These are phyloP conservation scores for Jasminum sambac DNA, from an alignment of 257 asterid species.

Conservation along the genomic window DNA sequence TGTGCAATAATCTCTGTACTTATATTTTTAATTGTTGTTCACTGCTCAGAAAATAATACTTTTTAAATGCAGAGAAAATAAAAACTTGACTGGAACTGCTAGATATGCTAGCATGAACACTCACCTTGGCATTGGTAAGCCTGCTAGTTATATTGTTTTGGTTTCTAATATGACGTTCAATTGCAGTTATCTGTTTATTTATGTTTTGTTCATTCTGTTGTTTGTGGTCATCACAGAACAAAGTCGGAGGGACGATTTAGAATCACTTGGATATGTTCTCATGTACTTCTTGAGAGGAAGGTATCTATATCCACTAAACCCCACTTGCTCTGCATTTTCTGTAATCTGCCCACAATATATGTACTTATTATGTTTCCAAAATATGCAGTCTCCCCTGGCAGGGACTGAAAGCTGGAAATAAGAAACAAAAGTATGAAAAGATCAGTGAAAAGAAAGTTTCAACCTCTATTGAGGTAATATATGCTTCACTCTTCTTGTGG, in stretches of 20 bases:
- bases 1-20: background rate
- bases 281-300: slow-evolving; percentile 31
- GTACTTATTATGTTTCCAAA: slow-evolving; percentile 30
- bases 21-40: background rate
- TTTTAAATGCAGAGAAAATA: slow-evolving; percentile 23
- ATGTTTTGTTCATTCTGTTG: background rate
- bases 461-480: slow-evolving; percentile 51
- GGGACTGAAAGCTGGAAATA: slow-evolving; percentile 64
- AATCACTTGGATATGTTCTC: slow-evolving; percentile 28
- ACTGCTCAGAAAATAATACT: background rate
- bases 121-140: slow-evolving; percentile 30
- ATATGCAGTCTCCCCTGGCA: slow-evolving; percentile 67
- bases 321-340: background rate
- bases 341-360: slow-evolving; percentile 7
- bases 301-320: background rate
- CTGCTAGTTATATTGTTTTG: background rate
- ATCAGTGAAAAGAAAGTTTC: slow-evolving; percentile 61
- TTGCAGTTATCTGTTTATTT: background rate
- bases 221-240: slow-evolving; percentile 19
- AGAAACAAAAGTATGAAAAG: slow-evolving; percentile 61
- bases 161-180: background rate
- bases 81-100: slow-evolving; percentile 33
- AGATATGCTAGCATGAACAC: slow-evolving; percentile 20
- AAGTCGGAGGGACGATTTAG: slow-evolving; percentile 32
- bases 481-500: slow-evolving; percentile 1